Conservation (phyloP, 768 basidiomycete species). For the Hygrophoropsis aurantiaca region DNA sequence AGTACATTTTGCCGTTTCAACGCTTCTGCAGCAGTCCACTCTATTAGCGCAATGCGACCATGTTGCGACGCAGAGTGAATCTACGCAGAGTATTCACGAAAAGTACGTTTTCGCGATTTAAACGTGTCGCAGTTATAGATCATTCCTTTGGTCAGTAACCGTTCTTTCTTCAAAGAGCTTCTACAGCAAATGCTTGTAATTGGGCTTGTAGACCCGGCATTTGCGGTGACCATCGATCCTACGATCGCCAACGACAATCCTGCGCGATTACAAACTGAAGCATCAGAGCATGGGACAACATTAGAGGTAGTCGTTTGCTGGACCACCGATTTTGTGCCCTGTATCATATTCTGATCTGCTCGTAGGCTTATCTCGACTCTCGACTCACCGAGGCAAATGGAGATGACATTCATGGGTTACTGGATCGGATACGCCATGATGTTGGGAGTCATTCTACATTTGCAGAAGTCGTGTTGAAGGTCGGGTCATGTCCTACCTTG, state of each 20-base stretch:
- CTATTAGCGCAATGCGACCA: constrained; percentile 56
- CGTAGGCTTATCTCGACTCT: constrained; percentile 48
- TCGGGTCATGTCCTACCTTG: constrained; percentile 27
- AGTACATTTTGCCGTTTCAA: constrained; percentile 50
- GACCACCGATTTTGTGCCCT: background rate
- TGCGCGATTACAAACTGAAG: constrained; percentile 54
- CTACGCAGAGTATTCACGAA: constrained; percentile 17
- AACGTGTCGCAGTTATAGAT: too few species aligned
- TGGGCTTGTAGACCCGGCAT: constrained; percentile 54
- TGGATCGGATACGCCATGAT: constrained; percentile 53
- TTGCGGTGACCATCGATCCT: constrained; percentile 53
- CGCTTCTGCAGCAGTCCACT: constrained; percentile 51
- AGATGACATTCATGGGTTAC: constrained; percentile 34
- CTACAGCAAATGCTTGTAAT: constrained; percentile 53
- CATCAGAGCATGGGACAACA: constrained; percentile 58
- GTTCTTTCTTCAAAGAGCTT: constrained; percentile 26
- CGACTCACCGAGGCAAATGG: constrained; percentile 52
- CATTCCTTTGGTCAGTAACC: constrained; percentile 19
- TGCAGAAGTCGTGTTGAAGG: constrained; percentile 56
- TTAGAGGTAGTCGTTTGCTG: constrained; percentile 45
- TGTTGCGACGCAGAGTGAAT: constrained; percentile 34
- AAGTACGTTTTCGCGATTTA: constrained; percentile 4
- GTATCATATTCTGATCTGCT: constrained; percentile 4
- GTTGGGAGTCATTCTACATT: constrained; percentile 57
- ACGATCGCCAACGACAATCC: constrained; percentile 46